Conservation (phyloP, 805 yeast genomes). For the Vanderwaltozyma yarrowii region DNA sequence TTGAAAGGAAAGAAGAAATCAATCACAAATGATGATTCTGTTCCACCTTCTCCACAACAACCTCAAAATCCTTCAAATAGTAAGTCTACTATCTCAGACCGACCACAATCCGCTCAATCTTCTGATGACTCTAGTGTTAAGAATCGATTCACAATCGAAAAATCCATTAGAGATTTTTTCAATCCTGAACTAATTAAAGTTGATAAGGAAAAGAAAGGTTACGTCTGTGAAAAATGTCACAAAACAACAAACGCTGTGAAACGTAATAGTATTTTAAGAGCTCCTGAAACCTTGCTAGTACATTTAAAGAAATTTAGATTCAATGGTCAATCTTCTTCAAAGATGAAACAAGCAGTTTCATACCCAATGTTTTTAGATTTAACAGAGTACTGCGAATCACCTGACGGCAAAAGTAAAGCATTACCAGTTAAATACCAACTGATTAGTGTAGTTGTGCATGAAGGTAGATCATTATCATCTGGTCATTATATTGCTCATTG, state of each 20-base stretch:
- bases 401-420: slow-evolving; percentile 7
- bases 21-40: slow-evolving; percentile 20
- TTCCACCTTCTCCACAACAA: slow-evolving; percentile 3
- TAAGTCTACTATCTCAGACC: background rate
- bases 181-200: slow-evolving; percentile 66
- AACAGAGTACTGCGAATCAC: slow-evolving; percentile 39
- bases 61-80: background rate
- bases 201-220: slow-evolving; percentile 67
- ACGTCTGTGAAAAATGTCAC: slow-evolving; percentile 81
- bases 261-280: slow-evolving; percentile 57
- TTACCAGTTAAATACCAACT: slow-evolving; percentile 56
- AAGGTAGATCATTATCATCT: slow-evolving; percentile 82
- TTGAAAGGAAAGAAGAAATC: slow-evolving; percentile 42
- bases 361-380: slow-evolving; percentile 74
- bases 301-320: slow-evolving; percentile 90
- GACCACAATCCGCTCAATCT: background rate
- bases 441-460: slow-evolving; percentile 81
- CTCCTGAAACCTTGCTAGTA: slow-evolving; percentile 81
- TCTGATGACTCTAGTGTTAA: background rate
- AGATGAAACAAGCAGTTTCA: slow-evolving; percentile 76
- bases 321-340: slow-evolving; percentile 67
- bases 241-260: slow-evolving; percentile 69
- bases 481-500: slow-evolving; percentile 93
- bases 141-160: slow-evolving; percentile 53
- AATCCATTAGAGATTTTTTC: slow-evolving; percentile 72